A percentile compares a stretch with the other conserved stretches of the same genome.
Conservation (phyloP, 139 green algal genomes). For the Trebouxia sp. region DNA sequence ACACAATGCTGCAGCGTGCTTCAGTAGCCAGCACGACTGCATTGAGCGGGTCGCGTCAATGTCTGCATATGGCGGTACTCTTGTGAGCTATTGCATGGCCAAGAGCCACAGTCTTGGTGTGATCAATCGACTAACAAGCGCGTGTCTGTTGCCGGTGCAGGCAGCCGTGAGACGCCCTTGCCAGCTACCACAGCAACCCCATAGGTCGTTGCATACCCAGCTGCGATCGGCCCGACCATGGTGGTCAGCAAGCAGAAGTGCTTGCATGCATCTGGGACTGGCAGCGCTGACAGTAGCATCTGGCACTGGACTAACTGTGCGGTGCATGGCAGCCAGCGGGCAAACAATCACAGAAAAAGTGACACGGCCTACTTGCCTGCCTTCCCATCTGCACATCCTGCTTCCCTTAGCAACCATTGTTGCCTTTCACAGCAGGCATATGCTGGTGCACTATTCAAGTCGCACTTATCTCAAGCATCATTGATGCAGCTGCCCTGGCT, state of each 20-base stretch:
- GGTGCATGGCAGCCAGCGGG: not conserved
- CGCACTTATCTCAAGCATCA: too few species aligned
- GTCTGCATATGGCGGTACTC: not conserved
- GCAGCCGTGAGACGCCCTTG: not conserved
- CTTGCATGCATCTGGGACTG: not conserved
- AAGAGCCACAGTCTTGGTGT: not conserved
- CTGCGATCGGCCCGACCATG: not conserved
- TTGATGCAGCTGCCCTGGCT: too few species aligned
- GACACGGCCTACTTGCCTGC: too few species aligned
- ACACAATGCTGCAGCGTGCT: not conserved
- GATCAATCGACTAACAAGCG: not conserved
- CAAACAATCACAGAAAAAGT: slow-evolving; percentile 6
- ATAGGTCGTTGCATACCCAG: not conserved
- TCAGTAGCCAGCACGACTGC: not conserved
- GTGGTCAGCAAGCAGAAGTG: not conserved
- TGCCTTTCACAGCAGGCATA: too few species aligned
- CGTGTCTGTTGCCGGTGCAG: not conserved
- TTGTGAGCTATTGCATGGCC: not conserved
- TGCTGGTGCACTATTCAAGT: not conserved
- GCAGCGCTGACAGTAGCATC: not conserved
- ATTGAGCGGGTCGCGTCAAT: not conserved
- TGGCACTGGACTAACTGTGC: not conserved
- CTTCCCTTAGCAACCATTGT: too few species aligned
- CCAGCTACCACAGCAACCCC: not conserved
- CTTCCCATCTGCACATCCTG: too few species aligned